Evolutionary conservation across 768 basidiomycete genomes (phyloP).

Genomic region (Lactarius vividus): DNA sequence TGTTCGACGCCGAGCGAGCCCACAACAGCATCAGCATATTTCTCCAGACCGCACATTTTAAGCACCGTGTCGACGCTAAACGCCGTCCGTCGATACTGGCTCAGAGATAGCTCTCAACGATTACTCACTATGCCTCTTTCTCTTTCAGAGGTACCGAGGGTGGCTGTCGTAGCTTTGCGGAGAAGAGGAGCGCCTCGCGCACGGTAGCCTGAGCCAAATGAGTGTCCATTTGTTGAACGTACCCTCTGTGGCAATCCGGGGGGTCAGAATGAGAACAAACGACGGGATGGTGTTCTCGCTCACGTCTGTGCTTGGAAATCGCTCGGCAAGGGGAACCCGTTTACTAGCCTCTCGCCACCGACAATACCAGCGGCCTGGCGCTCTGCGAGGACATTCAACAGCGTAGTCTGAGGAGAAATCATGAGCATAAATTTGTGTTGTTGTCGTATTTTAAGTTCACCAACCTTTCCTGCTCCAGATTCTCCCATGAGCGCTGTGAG

Average conservation of each 20-base stretch:
- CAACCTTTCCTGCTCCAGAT: constrained; percentile 48
- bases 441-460: not conserved
- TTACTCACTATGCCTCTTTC: constrained; percentile 73
- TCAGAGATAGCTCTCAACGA: not conserved
- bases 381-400: constrained; percentile 47
- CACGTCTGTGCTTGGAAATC: constrained; percentile 60
- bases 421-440: not conserved
- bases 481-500: constrained; percentile 77
- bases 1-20: constrained; percentile 67
- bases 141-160: constrained; percentile 57
- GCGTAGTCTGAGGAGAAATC: constrained; percentile 42
- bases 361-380: constrained; percentile 41
- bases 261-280: constrained; percentile 31
- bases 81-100: not conserved
- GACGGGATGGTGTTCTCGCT: constrained; percentile 34
- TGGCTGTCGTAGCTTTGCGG: constrained; percentile 77
- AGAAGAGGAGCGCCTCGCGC: constrained; percentile 76
- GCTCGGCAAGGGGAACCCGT: constrained; percentile 42
- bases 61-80: constrained; percentile 54
- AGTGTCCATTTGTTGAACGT: constrained; percentile 84
- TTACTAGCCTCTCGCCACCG: constrained; percentile 44
- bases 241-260: constrained; percentile 48
- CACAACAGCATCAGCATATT: constrained; percentile 64
- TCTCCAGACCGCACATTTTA: constrained; percentile 62
- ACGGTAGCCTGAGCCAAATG: constrained; percentile 76